Evolutionary conservation across 108 stramenopile genomes (phyloP).

Genomic region (Bacterosira constricta): DNA sequence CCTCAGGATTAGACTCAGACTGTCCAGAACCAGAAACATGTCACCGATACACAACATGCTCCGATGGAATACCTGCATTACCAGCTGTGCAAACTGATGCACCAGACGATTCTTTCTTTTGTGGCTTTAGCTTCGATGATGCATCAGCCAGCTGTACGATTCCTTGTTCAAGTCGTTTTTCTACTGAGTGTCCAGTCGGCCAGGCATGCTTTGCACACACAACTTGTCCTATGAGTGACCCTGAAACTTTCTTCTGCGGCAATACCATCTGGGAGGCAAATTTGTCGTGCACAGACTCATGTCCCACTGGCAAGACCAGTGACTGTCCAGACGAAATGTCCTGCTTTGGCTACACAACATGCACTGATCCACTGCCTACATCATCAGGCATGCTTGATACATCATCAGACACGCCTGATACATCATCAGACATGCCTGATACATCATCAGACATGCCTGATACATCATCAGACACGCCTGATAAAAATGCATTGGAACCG

Average conservation of each 20-base stretch:
- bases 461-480: no score
- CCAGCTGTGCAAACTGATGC: background rate
- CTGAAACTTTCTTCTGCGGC: constrained; percentile 61
- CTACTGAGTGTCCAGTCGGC: constrained; percentile 7
- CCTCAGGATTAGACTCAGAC: constrained; percentile 31
- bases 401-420: no score
- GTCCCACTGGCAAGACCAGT: constrained; percentile 48
- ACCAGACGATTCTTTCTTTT: constrained; percentile 25
- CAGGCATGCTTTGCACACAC: constrained; percentile 9
- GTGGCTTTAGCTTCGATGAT: constrained; percentile 20
- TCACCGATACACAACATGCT: constrained; percentile 46
- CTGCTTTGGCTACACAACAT: constrained; percentile 80
- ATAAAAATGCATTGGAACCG: no score
- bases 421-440: no score
- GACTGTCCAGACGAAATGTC: constrained; percentile 70
- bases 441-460: no score
- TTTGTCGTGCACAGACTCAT: constrained; percentile 16
- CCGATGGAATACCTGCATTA: constrained; percentile 16
- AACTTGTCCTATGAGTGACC: background rate
- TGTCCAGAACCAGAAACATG: constrained; percentile 32
- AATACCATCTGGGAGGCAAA: constrained; percentile 38
- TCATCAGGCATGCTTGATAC: no score
- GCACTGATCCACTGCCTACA: constrained; percentile 48
- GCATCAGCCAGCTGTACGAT: constrained; percentile 6
- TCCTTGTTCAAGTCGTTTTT: constrained; percentile 8